Base-by-base conservation (phyloP, 75 land plant genomes). In the Cupressus sempervirens region DNA sequence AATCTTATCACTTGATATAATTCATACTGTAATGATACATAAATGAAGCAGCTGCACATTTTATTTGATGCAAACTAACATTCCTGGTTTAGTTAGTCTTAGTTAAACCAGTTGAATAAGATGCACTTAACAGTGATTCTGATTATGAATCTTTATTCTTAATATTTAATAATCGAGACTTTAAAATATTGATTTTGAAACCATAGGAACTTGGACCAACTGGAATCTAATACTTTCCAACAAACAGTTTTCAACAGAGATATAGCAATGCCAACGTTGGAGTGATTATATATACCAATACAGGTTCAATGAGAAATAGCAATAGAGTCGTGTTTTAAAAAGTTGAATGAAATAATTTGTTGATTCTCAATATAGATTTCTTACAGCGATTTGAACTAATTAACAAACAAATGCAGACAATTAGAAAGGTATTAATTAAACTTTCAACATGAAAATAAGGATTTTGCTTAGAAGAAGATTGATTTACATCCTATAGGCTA, bases 401-500 rank as follows among this genome's bases (percentile, higher is more conserved):
- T 14, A 72, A 32, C 74, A 30, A 70, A 13, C 32, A 72, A 68
- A 72, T 72, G 74, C 74, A 65, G 32, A 12, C 36, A 30, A 72
- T 72, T 29, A 32, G 15, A 72, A 32, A 2, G 15, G 32, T 32
- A 72, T 30, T 35, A 30, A 32, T 32, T n/a, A n/a, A n/a, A n/a
- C 15, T 72, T 30, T 72, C 35, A 30, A 32, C 35, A 72, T 32
- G 35, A 72, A 30, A 32, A 30, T 72, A 72, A 72, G 1, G 12
- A 72, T 12, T 38, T 32, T 72, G 35, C 32, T 72, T 72, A 32
- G 32, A 12, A 72, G 35, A 32, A 72, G 74, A 32, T 72, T 32
- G 74, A 72, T 72, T 72, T 72, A 30, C 74, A 72, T 72, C 74
- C 32, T 72, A n/a, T n/a, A n/a, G n/a, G n/a, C n/a, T n/a, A 72